Evolutionary conservation across 345 rosid genomes (phyloP), one percentile per base, ranked within the genome.

Genomic region (Populus tremula): DNA sequence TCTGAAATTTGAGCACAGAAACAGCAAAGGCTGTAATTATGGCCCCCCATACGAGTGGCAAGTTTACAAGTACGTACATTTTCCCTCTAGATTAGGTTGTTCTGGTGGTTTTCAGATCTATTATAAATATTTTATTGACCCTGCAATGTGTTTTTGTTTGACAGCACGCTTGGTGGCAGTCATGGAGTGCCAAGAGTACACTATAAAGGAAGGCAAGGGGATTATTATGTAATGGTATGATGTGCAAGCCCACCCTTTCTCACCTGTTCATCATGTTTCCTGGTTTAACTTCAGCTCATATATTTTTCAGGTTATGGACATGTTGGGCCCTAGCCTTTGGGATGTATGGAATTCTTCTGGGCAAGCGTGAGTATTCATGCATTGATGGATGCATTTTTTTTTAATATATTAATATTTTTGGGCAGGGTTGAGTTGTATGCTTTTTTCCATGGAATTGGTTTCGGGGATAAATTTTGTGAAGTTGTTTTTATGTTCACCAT

Each of bases 91-190:
- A 4, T 23, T 18, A 8, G 10, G 21, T 27, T 76, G 76, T 70
- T 71, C 63, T 10, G 79, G 56, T 49, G 14, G 25, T 29, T 47
- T 18, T 68, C 45, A 20, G 29, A 33, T 41, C 75, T 72, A 36
- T n/a, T 33, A 33, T 54, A 35, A 9, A 41, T 75, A 6, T 61
- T 69, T 75, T 69, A 41, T 27, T 65, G 11, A 74, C 35, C 63
- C 38, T 69, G 67, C 29, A 17, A n/a, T 49, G 27, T 31, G 68
- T 41, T 53, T 72, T 61, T 74, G 63, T 61, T 88, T 39, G 78
- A 75, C 90, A 96, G 98, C 85, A 86, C 94, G 63, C 92, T 96
- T 68, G 99, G 99, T 80, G 99, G 85, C 31, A 82, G 85, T 69
- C 81, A 82, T 69, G 85, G 85, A 6, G 85, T 82, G 70, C 85